phyloP scores from a whole-genome alignment of 2,329 filamentous ascomycete species.

The Colletotrichum truncatum region DNA sequence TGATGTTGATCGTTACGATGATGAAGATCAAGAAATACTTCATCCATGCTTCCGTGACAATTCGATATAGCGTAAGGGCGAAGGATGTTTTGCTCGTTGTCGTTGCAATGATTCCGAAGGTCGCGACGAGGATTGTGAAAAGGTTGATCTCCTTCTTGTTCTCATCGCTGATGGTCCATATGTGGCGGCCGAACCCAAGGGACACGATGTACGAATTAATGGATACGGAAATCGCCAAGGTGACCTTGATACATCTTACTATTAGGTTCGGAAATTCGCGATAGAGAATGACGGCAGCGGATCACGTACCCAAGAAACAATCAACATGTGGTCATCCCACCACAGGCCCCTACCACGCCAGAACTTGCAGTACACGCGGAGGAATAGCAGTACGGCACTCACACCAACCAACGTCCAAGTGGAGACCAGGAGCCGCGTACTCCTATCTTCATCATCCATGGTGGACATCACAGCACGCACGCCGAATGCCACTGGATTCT shows the following conservation, averaged over 20 bases:
- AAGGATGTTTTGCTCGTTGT: constrained; percentile 35
- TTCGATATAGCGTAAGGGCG: constrained; percentile 34
- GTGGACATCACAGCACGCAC: constrained; percentile 1
- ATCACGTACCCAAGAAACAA: constrained; percentile 44
- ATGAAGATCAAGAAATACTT: constrained; percentile 40
- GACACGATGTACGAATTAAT: constrained; percentile 43
- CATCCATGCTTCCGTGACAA: constrained; percentile 34
- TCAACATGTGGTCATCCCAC: constrained; percentile 47
- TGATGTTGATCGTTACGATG: constrained; percentile 33
- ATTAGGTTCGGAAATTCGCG: background rate
- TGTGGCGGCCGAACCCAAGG: constrained; percentile 36
- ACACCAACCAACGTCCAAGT: constrained; percentile 40
- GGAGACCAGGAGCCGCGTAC: constrained; percentile 39
- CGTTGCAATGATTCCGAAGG: constrained; percentile 34
- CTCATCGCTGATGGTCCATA: constrained; percentile 31
- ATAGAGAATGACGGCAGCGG: background rate
- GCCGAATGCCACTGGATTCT: background rate
- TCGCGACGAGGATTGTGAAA: constrained; percentile 33
- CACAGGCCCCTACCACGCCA: constrained; percentile 44
- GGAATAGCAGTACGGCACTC: constrained; percentile 36
- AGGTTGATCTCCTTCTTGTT: constrained; percentile 32
- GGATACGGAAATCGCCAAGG: constrained; percentile 39
- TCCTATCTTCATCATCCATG: constrained; percentile 35
- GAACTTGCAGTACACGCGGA: constrained; percentile 48
- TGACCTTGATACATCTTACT: constrained; percentile 29